Conservation (phyloP, 1,284 basidiomycete genomes). For the Dichomitus squalens region DNA sequence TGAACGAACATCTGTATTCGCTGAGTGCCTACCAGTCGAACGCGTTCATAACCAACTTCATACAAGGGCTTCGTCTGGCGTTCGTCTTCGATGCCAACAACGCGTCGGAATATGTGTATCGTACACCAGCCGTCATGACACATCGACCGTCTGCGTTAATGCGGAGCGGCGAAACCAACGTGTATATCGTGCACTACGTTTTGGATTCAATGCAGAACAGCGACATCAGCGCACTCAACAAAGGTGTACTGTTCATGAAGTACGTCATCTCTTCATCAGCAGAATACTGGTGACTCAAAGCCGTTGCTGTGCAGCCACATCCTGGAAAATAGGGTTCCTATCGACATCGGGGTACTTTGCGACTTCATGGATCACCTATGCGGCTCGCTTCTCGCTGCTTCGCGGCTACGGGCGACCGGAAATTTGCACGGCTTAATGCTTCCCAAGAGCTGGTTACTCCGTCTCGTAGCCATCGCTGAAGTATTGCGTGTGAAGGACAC, state of each 20-base stretch:
- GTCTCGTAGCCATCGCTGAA: conserved; percentile 18
- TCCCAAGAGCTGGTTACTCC: conserved; percentile 49
- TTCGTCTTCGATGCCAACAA: conserved; percentile 21
- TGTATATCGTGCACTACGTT: conserved; percentile 42
- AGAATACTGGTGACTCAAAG: background rate
- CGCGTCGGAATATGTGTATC: conserved; percentile 19
- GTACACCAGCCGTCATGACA: conserved; percentile 21
- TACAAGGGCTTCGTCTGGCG: conserved; percentile 29
- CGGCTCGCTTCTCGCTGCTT: conserved; percentile 34
- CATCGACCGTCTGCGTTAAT: conserved; percentile 2
- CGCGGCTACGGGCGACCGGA: conserved; percentile 24
- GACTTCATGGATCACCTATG: conserved; percentile 46
- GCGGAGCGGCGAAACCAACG: conserved; percentile 12
- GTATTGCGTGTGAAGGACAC: conserved; percentile 1
- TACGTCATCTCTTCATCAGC: conserved; percentile 3
- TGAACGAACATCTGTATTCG: conserved; percentile 38
- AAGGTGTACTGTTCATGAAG: conserved; percentile 32
- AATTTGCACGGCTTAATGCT: conserved; percentile 47
- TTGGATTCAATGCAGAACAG: conserved; percentile 29
- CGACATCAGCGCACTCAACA: conserved; percentile 25
- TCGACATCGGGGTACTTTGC: conserved; percentile 48
- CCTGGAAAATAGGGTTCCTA: conserved; percentile 32
- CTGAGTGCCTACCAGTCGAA: conserved; percentile 14
- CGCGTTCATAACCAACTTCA: conserved; percentile 20
- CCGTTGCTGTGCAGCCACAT: conserved; percentile 41